Conservation (phyloP, 1,284 basidiomycete genomes). For the Malassezia slooffiae region DNA sequence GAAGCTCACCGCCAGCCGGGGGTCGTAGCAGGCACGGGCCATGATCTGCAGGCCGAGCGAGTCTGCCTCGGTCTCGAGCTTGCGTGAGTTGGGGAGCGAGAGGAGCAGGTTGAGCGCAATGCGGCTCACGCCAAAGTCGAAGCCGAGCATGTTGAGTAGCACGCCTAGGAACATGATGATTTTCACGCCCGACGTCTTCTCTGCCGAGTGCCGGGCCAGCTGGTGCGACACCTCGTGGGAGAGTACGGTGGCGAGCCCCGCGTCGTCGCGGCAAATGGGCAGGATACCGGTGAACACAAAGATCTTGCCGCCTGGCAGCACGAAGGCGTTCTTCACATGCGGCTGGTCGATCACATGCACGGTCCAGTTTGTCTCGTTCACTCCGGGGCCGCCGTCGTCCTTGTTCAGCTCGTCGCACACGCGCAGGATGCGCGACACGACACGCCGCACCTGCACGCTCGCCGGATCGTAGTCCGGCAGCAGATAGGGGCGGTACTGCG, state of each 20-base stretch:
- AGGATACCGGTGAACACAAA: conserved; percentile 79
- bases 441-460: conserved; percentile 51
- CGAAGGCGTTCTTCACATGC: conserved; percentile 64
- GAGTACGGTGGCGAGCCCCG: conserved; percentile 73
- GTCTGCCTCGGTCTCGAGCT: conserved; percentile 66
- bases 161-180: conserved; percentile 23
- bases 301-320: conserved; percentile 62
- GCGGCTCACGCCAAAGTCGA: conserved; percentile 34
- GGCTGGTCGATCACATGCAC: conserved; percentile 70
- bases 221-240: conserved; percentile 79
- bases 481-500: conserved; percentile 55
- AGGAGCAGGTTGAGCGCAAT: conserved; percentile 54
- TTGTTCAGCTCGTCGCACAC: conserved; percentile 54
- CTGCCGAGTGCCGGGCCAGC: conserved; percentile 26
- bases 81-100: conserved; percentile 69
- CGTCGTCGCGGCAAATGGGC: conserved; percentile 64
- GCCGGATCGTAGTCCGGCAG: conserved; percentile 62
- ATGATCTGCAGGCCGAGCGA: conserved; percentile 36
- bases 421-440: conserved; percentile 63
- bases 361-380: conserved; percentile 53
- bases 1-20: conserved; percentile 53
- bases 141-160: conserved; percentile 24
- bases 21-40: conserved; percentile 64
- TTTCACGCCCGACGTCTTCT: conserved; percentile 41
- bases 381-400: conserved; percentile 2